phyloP scores from a whole-genome alignment of 116 monocot species.

The Dioscorea cayenensis region DNA sequence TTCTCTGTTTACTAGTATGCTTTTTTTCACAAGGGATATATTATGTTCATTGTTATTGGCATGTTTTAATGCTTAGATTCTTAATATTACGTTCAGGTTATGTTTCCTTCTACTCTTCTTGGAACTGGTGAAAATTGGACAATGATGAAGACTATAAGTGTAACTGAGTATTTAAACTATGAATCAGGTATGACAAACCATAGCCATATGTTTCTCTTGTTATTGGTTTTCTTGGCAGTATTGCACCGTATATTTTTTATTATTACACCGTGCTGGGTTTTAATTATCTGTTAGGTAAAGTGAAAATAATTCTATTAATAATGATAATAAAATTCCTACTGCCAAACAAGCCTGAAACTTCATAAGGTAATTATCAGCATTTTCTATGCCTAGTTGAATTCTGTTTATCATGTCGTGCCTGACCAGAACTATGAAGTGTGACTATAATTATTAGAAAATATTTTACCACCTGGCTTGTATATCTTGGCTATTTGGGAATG shows the following conservation, averaged over 20 bases:
- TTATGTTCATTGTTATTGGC: neutral
- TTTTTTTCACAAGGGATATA: too few species aligned
- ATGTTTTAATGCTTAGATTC: neutral
- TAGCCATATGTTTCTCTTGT: neutral
- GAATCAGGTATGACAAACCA: constrained; percentile 56
- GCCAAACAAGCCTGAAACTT: neutral
- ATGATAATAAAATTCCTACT: neutral
- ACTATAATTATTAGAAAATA: too few species aligned
- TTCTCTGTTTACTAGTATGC: too few species aligned
- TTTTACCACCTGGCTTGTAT: too few species aligned
- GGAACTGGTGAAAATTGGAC: constrained; percentile 97
- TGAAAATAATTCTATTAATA: too few species aligned
- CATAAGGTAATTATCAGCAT: neutral
- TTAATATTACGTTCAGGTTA: constrained; percentile 48
- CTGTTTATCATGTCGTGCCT: neutral
- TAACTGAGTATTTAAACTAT: constrained; percentile 95
- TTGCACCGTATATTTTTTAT: neutral
- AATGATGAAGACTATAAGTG: constrained; percentile 95
- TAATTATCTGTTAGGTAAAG: too few species aligned
- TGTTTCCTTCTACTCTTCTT: constrained; percentile 98
- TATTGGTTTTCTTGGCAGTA: neutral
- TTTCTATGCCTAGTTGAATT: neutral
- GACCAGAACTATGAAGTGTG: too few species aligned
- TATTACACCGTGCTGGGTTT: neutral
- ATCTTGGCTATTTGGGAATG: too few species aligned